These are phyloP conservation scores for Monosporascus sp. DNA, from an alignment of 2,329 filamentous ascomycete species.

Conservation along the genomic window DNA sequence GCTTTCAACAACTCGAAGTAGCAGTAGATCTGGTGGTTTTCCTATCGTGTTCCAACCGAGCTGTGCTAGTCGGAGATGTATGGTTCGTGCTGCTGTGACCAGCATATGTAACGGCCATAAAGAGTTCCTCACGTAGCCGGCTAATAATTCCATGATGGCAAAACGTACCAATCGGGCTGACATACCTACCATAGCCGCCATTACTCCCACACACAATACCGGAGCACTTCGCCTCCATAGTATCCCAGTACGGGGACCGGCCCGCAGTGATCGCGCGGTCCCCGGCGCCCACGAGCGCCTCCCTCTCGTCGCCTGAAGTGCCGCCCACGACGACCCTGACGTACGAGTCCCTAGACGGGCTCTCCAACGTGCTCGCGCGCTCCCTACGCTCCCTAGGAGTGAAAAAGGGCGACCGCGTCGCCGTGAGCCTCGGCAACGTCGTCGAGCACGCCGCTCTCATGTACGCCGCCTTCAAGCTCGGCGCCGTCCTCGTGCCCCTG, in stretches of 20 bases:
- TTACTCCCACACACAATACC: constrained; percentile 66
- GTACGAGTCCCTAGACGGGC: constrained; percentile 68
- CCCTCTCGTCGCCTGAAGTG: constrained; percentile 35
- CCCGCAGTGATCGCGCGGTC: constrained; percentile 51
- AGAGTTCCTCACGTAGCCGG: too few relatives aligned
- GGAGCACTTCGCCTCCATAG: constrained; percentile 64
- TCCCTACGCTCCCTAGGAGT: constrained; percentile 69
- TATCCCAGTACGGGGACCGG: constrained; percentile 59
- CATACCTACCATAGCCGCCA: constrained; percentile 46
- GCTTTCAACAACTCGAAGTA: constrained; percentile 1
- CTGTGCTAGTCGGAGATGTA: neutral
- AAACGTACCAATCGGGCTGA: too few relatives aligned
- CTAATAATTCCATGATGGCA: too few relatives aligned
- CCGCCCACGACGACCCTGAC: constrained; percentile 64
- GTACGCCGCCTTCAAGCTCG: constrained; percentile 90
- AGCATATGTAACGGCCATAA: neutral
- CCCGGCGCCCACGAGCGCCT: constrained; percentile 25
- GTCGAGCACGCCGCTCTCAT: constrained; percentile 78
- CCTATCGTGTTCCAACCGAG: too few relatives aligned
- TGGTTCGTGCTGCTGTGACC: neutral
- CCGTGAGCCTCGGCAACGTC: constrained; percentile 80
- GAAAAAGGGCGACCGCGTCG: constrained; percentile 76
- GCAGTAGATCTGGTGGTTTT: too few relatives aligned
- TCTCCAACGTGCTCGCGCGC: constrained; percentile 70
- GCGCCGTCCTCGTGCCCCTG: constrained; percentile 87